Evolutionary conservation across 1,139 yeast species (phyloP), one percentile per base, ranked within the genome.

Genomic region (Oligophagozyma castellii): DNA sequence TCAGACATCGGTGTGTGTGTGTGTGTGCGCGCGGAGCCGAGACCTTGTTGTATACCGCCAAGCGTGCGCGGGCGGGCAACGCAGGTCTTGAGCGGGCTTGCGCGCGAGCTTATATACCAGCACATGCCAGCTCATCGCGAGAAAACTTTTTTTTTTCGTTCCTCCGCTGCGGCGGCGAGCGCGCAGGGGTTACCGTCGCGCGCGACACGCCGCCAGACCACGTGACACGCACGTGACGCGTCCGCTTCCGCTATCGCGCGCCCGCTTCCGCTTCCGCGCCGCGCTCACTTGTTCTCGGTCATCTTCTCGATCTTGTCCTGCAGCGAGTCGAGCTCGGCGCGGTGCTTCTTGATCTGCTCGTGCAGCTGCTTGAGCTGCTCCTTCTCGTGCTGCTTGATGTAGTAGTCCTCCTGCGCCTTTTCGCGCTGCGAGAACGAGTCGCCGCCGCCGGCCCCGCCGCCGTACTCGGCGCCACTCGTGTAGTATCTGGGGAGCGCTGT

Each of bases 351-450:
- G 42, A 67, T 51, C 42, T 67, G 61, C 48, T 64, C 67, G 43
- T 58, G 65, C 44, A 72, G 58, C 27, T 63, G 62, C 37, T 61
- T 64, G 43, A 74, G 58, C 56, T 68, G 70, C 49, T 72, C 80
- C 51, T 68, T 67, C 57, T 75, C 81, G 49, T 66, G 67, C 46
- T 70, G 67, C 48, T 56, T 65, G 51, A 74, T 63, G 58, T 67
- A 75, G 44, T 54, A 57, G 55, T 74, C 77, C 59, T 75, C 84
- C 44, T 66, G 67, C 36, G 81, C 81, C 59, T 67, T 68, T 57
- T 75, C 84, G 49, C 83, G 73, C 54, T 73, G 67, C 46, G 62
- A 57, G 57, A 70, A 70, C 32, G 72, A 59, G 45, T 70, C 74
- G 24, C 59, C 53, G 27, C 63, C 51, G 30, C 62, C 65, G 29